Evolutionary conservation across 2,329 filamentous ascomycete species (phyloP).

Genomic region (Alternaria burnsii): DNA sequence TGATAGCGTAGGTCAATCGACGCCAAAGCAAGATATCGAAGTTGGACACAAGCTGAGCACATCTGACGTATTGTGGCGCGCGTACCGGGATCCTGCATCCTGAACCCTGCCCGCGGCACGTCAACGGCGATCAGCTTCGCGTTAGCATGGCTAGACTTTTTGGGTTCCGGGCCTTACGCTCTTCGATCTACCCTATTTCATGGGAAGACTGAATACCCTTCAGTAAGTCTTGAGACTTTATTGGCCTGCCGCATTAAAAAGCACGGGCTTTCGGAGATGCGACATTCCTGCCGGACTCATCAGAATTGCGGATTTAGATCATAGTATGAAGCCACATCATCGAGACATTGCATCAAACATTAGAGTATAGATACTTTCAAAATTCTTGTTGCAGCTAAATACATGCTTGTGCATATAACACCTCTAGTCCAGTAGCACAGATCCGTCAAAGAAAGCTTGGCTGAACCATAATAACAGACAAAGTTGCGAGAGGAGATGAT

Average conservation of each 20-base stretch:
- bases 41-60: conserved; percentile 35
- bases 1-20: conserved; percentile 6
- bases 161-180: background rate
- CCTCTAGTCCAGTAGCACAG: conserved; percentile 36
- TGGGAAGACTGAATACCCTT: background rate
- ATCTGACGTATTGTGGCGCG: conserved; percentile 48
- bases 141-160: conserved; percentile 4
- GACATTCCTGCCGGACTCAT: background rate
- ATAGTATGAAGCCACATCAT: background rate
- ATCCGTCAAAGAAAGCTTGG: conserved; percentile 21
- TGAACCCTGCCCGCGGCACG: conserved; percentile 27
- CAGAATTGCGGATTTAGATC: background rate
- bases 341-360: background rate
- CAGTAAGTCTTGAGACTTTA: background rate
- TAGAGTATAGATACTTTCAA: conserved; percentile 35
- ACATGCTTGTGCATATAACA: conserved; percentile 44
- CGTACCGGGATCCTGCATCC: conserved; percentile 29
- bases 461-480: conserved; percentile 12
- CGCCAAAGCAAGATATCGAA: conserved; percentile 40
- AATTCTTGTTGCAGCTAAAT: conserved; percentile 45
- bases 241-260: background rate
- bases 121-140: conserved; percentile 27
- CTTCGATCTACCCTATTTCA: background rate
- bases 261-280: background rate
- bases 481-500: conserved; percentile 28